These are phyloP conservation scores for Colletotrichum phormii DNA, from an alignment of 2,329 filamentous ascomycete species.

Conservation along the genomic window DNA sequence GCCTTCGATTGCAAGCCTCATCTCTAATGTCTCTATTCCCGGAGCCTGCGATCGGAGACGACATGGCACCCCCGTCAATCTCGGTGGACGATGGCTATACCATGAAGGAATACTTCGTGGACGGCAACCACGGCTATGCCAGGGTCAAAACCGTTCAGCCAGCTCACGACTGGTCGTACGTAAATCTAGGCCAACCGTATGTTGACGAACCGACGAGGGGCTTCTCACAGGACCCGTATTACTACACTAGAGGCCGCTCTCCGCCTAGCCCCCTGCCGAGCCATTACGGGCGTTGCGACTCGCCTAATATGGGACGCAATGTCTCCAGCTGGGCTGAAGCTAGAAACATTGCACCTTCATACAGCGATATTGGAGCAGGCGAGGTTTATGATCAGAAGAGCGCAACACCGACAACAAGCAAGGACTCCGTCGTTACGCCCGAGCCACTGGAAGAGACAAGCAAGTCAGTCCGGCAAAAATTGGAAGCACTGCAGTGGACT, in stretches of 20 bases:
- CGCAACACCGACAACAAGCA: conserved; percentile 36
- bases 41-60: conserved; percentile 12
- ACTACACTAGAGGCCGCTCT: conserved; percentile 63
- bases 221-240: conserved; percentile 56
- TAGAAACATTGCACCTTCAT: conserved; percentile 52
- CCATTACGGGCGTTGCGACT: conserved; percentile 52
- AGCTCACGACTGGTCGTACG: conserved; percentile 57
- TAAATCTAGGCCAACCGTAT: conserved; percentile 49
- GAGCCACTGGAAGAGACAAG: conserved; percentile 23
- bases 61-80: conserved; percentile 45
- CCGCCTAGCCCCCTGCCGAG: conserved; percentile 63
- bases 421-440: conserved; percentile 20
- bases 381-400: conserved; percentile 35
- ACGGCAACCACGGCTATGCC: conserved; percentile 49
- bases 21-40: conserved; percentile 79
- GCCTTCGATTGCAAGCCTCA: conserved; percentile 78
- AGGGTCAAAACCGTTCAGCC: conserved; percentile 55
- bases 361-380: conserved; percentile 48
- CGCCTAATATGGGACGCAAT: conserved; percentile 43
- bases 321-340: conserved; percentile 53
- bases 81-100: conserved; percentile 55
- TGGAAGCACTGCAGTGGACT: conserved; percentile 35
- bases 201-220: conserved; percentile 47
- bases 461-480: conserved; percentile 22
- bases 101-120: conserved; percentile 52